phyloP scores from a whole-genome alignment of 139 green algal species.

The Picochlorum sp. region DNA sequence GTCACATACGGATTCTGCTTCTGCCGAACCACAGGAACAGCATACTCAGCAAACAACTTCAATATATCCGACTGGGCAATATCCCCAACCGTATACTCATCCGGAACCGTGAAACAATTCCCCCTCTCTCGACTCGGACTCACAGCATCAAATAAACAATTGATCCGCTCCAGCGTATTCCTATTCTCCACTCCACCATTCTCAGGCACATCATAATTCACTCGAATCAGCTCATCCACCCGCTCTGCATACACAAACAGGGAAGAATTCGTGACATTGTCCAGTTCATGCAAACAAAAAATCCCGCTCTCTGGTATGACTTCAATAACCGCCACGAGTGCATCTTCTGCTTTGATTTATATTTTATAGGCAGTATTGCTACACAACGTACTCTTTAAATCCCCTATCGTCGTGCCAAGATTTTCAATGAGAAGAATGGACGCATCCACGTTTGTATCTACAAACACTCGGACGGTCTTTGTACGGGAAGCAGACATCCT shows the following conservation, averaged over 20 bases:
- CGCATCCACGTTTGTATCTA: constrained; percentile 9
- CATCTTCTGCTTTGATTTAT: too few relatives aligned
- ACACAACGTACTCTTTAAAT: background rate
- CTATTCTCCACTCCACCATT: background rate
- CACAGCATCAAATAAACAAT: background rate
- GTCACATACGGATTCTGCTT: background rate
- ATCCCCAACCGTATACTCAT: background rate
- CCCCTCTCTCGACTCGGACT: background rate
- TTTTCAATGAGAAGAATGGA: constrained; percentile 8
- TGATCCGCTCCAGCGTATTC: background rate
- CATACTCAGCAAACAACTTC: constrained; percentile 11
- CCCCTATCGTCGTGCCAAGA: background rate
- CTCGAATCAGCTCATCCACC: background rate
- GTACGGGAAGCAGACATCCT: background rate
- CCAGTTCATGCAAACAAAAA: too few relatives aligned
- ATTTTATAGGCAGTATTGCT: too few relatives aligned
- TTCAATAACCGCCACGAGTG: too few relatives aligned
- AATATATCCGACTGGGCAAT: background rate
- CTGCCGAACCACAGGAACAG: background rate
- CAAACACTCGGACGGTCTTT: background rate
- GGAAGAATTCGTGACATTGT: too few relatives aligned
- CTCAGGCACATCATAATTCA: background rate
- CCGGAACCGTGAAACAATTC: constrained; percentile 10
- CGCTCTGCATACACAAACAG: background rate
- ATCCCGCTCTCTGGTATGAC: too few relatives aligned